Evolutionary conservation across 176 grass and related monocot species (phyloP).

Genomic region (Tillandsia fasciculata): DNA sequence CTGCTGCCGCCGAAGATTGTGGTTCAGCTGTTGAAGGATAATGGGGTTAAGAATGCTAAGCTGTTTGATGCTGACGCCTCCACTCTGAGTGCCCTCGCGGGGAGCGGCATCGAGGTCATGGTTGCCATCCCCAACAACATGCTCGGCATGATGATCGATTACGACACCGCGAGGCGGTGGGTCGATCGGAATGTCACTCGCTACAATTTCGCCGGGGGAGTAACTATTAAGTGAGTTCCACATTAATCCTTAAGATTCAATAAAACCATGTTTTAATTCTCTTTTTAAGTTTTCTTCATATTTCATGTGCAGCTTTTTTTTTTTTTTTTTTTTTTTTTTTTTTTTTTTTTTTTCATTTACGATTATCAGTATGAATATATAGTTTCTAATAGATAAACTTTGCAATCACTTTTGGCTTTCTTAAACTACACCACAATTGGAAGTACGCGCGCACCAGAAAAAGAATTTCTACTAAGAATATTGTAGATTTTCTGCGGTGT

Average conservation of each 20-base stretch:
- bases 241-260: background rate
- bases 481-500: no score
- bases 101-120: constrained; percentile 35
- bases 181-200: constrained; percentile 28
- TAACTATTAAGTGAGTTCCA: constrained; percentile 40
- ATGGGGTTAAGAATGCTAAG: constrained; percentile 39
- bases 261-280: background rate
- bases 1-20: constrained; percentile 35
- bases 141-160: constrained; percentile 35
- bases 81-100: constrained; percentile 27
- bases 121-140: constrained; percentile 43
- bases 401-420: no score
- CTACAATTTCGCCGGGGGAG: constrained; percentile 38
- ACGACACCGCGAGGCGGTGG: constrained; percentile 30
- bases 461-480: no score
- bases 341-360: no score
- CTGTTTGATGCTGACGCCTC: constrained; percentile 33
- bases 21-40: constrained; percentile 34
- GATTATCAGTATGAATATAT: no score
- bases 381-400: no score
- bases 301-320: no score
- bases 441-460: no score
- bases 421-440: no score
- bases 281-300: background rate
- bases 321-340: no score